Evolutionary conservation across 306 rosid genomes (phyloP).

Genomic region (Cucurbita moschata): DNA sequence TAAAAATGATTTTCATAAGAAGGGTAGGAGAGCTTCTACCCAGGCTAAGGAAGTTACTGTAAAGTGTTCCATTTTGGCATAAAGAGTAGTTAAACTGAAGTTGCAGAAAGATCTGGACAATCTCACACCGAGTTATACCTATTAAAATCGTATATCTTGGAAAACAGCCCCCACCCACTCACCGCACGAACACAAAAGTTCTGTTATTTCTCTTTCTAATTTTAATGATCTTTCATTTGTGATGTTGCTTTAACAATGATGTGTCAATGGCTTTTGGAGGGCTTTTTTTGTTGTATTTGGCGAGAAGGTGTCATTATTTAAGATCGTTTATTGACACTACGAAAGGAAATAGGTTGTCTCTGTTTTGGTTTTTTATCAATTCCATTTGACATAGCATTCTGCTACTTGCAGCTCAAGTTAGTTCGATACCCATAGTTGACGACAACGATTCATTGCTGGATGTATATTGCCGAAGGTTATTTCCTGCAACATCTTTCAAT

Average conservation of each 20-base stretch:
- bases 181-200: neutral
- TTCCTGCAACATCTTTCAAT: conserved; percentile 3
- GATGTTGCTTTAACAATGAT: neutral
- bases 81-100: neutral
- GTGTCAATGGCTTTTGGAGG: neutral
- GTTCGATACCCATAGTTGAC: conserved; percentile 92
- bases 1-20: neutral
- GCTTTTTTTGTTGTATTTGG: neutral
- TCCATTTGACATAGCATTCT: neutral
- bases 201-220: neutral
- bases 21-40: neutral
- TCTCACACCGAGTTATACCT: neutral
- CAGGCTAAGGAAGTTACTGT: neutral
- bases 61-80: neutral
- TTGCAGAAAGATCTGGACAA: neutral
- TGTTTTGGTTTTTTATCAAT: neutral
- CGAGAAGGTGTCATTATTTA: neutral
- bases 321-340: neutral
- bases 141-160: neutral
- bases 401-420: conserved; percentile 36
- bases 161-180: neutral
- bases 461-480: conserved; percentile 96
- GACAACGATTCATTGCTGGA: conserved; percentile 82
- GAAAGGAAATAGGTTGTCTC: neutral
- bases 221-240: neutral